Evolutionary conservation across 208 protist genomes (phyloP).

Genomic region (Naegleria gruberi): DNA sequence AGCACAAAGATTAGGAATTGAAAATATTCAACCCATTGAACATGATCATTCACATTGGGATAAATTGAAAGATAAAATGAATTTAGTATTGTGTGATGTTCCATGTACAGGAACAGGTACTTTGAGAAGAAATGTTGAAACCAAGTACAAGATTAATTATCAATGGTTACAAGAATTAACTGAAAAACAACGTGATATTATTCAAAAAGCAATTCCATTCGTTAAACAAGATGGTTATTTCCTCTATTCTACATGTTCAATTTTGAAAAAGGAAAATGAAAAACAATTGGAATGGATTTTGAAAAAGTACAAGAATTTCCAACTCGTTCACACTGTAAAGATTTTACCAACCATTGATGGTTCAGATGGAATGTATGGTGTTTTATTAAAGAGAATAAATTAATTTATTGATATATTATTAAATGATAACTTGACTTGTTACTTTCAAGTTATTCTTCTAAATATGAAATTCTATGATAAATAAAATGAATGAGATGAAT

Average conservation of each 20-base stretch:
- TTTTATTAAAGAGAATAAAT: not conserved
- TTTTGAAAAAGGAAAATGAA: constrained; percentile 14
- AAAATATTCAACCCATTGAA: not conserved
- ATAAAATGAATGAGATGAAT: not conserved
- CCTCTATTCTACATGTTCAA: not conserved
- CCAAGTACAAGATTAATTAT: not conserved
- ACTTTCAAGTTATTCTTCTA: too few species aligned
- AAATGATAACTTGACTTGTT: too few species aligned
- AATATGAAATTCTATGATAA: too few species aligned
- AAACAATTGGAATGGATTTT: not conserved
- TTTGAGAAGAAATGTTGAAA: not conserved
- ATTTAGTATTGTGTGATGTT: not conserved
- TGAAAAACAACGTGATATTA: not conserved
- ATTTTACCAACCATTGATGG: not conserved
- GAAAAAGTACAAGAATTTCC: not conserved
- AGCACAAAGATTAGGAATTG: not conserved
- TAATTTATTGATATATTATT: too few species aligned
- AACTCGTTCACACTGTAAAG: not conserved
- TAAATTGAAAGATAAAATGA: constrained; percentile 10
- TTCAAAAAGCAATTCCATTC: not conserved
- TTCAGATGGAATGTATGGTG: not conserved
- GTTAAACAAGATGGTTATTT: not conserved
- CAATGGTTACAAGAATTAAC: not conserved
- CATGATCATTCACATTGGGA: not conserved
- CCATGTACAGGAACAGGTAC: constrained; percentile 12